Percentiles rank a stretch among this genome's conserved stretches.
phyloP scores from a whole-genome alignment of 139 green algal genomes.

The Ettlia oleoabundans region DNA sequence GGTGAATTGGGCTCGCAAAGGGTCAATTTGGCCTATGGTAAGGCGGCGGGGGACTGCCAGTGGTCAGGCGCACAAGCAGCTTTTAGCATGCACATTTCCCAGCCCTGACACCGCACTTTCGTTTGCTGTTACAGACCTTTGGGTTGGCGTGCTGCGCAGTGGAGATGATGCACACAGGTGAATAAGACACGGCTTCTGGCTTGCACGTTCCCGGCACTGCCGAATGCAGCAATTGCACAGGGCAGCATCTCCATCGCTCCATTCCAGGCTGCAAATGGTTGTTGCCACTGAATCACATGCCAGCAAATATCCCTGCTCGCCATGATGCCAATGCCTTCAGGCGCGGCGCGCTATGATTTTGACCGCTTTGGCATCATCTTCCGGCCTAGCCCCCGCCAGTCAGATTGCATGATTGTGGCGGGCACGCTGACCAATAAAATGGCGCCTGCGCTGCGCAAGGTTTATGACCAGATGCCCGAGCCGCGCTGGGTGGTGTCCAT shows the following conservation, averaged over 20 bases:
- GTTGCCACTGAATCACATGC: no score
- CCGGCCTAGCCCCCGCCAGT: slow-evolving; percentile 89
- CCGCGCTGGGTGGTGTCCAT: slow-evolving; percentile 97
- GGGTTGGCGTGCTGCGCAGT: slow-evolving; percentile 97
- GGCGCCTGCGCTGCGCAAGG: slow-evolving; percentile 94
- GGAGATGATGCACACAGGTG: slow-evolving; percentile 92
- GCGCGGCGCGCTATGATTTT: slow-evolving; percentile 81
- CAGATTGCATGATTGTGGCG: slow-evolving; percentile 97
- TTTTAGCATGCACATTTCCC: no score
- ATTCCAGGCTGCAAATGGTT: not conserved
- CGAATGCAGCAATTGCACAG: not conserved
- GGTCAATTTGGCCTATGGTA: no score
- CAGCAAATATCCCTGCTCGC: not conserved
- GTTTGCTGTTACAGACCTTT: not conserved
- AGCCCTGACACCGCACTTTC: not conserved
- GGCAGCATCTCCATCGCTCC: not conserved
- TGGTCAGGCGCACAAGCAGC: no score
- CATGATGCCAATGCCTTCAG: not conserved
- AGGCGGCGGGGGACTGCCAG: no score
- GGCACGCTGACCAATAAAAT: slow-evolving; percentile 99
- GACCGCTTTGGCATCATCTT: slow-evolving; percentile 98
- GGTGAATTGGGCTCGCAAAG: slow-evolving; percentile 96
- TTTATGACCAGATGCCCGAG: slow-evolving; percentile 96
- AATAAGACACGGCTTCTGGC: not conserved
- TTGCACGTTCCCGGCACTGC: not conserved